phyloP scores from a whole-genome alignment of 768 basidiomycete genomes.

The Arthromyces matolae region DNA sequence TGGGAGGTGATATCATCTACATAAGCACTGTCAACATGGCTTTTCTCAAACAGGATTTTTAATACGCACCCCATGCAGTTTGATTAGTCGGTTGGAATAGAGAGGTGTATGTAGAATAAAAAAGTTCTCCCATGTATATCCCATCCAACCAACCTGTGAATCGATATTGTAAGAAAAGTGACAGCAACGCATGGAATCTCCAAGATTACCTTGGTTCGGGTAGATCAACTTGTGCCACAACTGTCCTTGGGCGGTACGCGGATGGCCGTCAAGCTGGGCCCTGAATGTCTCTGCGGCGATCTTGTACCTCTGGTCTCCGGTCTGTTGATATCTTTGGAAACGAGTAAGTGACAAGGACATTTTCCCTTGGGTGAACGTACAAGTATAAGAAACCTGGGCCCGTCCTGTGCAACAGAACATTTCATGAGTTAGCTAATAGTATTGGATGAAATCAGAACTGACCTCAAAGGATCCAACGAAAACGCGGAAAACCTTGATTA shows the following conservation, averaged over 20 bases:
- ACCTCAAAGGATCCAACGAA: slow-evolving; percentile 36
- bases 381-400: slow-evolving; percentile 39
- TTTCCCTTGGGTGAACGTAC: slow-evolving; percentile 15
- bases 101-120: slow-evolving; percentile 39
- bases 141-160: slow-evolving; percentile 42
- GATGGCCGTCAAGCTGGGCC: slow-evolving; percentile 36
- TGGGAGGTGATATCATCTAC: slow-evolving; percentile 39
- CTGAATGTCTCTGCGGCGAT: slow-evolving; percentile 37
- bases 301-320: slow-evolving; percentile 35
- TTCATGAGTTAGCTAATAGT: not conserved
- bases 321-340: slow-evolving; percentile 28
- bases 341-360: not conserved
- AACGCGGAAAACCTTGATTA: slow-evolving; percentile 29
- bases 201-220: slow-evolving; percentile 41
- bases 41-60: not conserved
- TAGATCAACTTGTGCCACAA: slow-evolving; percentile 45
- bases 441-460: not conserved
- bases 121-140: slow-evolving; percentile 44
- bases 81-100: slow-evolving; percentile 31
- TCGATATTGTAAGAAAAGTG: not conserved
- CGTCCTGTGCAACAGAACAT: slow-evolving; percentile 23
- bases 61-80: slow-evolving; percentile 36
- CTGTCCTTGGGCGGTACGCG: slow-evolving; percentile 42
- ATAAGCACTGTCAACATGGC: slow-evolving; percentile 4
- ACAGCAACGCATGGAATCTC: not conserved